Evolutionary conservation across 2,329 filamentous ascomycete species (phyloP), one percentile per base, ranked within the genome.

Genomic region (Cercospora brassicicola): DNA sequence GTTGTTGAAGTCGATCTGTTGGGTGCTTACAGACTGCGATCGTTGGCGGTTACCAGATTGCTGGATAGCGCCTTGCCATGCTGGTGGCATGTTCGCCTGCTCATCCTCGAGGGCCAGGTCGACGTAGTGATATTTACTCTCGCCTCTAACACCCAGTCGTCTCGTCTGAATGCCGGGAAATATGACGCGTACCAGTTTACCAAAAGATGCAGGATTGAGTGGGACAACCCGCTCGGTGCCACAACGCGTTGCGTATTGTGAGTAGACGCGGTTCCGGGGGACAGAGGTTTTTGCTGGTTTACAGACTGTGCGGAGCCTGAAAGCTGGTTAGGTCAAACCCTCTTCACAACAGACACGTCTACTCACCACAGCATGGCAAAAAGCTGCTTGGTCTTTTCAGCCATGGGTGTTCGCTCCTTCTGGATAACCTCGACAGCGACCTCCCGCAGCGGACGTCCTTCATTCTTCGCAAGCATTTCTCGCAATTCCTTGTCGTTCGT

Each of bases 81-180:
- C 64, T 36, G 70, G 64, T n/a, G 70, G 67, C 64, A 72, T 64
- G 51, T 74, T 75, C 26, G 73, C 64, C 45, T 71, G 71, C 61
- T 84, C 84, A 67, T 84, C 83, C 66, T 81, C 81, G 36, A 85
- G 81, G 45, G 82, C 83, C 42, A 86, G 79, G 71, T 86, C 84
- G 59, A 85, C 84, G 76, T 99, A 99, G 80, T 99, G 95, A 79
- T 99, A 99, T 79, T 99, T 99, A 13, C 95, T 99, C 82, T 98
- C 94, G 71, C 95, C 95, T 63, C 95, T 89, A 57, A 98, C 94
- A 70, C 95, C 95, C 11, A 99, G 85, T 71, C 95, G 88, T 67
- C 95, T 87, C 33, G 95, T 99, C 81, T 96, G 94, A 23, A 99
- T 90, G 51, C 94, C 94, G 0, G 95, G 94, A 75, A 98, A 99